Conservation (phyloP, 176 grass and related monocot species). For the Oryza glumipatula region DNA sequence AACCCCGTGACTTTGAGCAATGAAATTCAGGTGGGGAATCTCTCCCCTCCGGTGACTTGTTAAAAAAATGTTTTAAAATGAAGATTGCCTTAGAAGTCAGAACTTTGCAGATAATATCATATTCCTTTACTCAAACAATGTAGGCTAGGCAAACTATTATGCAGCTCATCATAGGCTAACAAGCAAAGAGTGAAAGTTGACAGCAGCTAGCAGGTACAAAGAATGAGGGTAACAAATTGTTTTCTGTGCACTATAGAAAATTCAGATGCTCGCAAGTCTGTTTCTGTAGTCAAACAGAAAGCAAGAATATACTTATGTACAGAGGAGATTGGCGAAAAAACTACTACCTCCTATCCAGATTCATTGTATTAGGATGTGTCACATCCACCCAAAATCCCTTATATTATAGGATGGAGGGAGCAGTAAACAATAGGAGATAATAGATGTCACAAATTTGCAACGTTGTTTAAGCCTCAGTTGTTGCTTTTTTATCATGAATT, state of each 20-base stretch:
- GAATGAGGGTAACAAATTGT: neutral
- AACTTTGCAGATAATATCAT: conserved; percentile 33
- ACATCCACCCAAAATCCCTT: too few species aligned
- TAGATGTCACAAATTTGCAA: neutral
- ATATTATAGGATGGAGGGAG: too few species aligned
- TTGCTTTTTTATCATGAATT: conserved; percentile 31
- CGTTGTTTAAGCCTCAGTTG: conserved; percentile 4
- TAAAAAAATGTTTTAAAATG: neutral
- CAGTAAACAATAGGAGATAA: neutral
- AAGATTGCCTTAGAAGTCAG: conserved; percentile 26
- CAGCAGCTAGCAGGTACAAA: neutral
- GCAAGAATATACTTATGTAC: neutral
- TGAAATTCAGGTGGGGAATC: too few species aligned
- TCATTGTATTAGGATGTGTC: too few species aligned
- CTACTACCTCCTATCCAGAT: too few species aligned
- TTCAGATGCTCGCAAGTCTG: neutral
- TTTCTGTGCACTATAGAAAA: neutral
- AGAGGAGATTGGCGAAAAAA: neutral
- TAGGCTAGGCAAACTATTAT: conserved; percentile 57
- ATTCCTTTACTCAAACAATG: conserved; percentile 49
- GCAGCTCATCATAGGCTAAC: conserved; percentile 48
- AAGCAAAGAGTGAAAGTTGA: neutral
- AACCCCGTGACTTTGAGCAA: too few species aligned
- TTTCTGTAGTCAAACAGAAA: conserved; percentile 10
- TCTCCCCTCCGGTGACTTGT: too few species aligned